Evolutionary conservation across 78 protist species (phyloP).

Genomic region (Dictyostelium brefeldianum): DNA sequence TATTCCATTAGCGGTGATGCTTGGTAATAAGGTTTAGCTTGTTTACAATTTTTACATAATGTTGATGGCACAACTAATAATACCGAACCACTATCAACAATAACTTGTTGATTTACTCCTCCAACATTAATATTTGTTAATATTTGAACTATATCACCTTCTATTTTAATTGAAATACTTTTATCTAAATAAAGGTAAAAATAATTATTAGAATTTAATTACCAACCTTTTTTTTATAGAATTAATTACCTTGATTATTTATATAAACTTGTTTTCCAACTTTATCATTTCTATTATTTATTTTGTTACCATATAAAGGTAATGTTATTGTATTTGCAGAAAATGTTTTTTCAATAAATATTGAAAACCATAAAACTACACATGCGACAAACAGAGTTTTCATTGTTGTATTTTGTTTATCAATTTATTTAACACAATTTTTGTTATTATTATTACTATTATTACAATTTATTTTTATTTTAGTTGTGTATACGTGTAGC

Average conservation of each 20-base stretch:
- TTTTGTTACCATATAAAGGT: neutral
- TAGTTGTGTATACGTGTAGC: no score
- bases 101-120: conserved; percentile 44
- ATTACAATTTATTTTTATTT: no score
- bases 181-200: neutral
- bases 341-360: conserved; percentile 4
- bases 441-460: no score
- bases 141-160: conserved; percentile 68
- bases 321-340: neutral
- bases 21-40: conserved; percentile 41
- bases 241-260: conserved; percentile 2
- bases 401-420: neutral
- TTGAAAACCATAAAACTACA: neutral
- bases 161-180: conserved; percentile 26
- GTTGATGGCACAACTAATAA: conserved; percentile 46
- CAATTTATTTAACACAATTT: no score
- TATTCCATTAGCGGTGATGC: conserved; percentile 14
- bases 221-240: neutral
- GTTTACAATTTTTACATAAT: conserved; percentile 33
- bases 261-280: neutral
- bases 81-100: conserved; percentile 56
- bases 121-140: conserved; percentile 55
- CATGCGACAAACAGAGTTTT: neutral
- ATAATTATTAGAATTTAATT: neutral
- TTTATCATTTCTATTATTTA: neutral